phyloP scores from a whole-genome alignment of 257 asterid species.

The Euphrasia confusa region DNA sequence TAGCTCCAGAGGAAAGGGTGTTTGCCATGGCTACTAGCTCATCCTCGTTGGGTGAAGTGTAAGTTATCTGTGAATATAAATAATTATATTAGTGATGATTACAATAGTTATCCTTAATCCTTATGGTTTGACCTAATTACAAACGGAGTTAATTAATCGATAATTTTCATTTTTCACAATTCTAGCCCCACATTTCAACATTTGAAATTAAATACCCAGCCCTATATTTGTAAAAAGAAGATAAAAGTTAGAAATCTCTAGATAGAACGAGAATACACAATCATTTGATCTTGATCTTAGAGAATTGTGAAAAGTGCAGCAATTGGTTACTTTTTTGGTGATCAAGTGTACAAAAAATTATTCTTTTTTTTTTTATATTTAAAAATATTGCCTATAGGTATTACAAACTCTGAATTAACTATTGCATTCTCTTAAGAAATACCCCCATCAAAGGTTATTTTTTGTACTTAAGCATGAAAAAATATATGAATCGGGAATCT shows the following conservation, averaged over 20 bases:
- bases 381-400: background rate
- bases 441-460: background rate
- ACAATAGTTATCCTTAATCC: background rate
- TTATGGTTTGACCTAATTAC: background rate
- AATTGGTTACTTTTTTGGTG: too few species aligned
- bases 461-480: background rate
- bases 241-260: too few species aligned
- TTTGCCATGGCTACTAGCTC: conserved; percentile 97
- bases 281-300: too few species aligned
- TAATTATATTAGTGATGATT: background rate
- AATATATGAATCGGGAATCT: background rate
- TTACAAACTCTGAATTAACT: background rate
- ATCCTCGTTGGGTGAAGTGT: conserved; percentile 87
- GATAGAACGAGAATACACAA: too few species aligned
- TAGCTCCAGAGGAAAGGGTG: conserved; percentile 43
- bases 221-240: too few species aligned
- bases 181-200: too few species aligned
- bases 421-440: background rate
- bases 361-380: too few species aligned
- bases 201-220: too few species aligned
- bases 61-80: conserved; percentile 49
- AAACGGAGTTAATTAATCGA: too few species aligned
- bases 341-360: background rate
- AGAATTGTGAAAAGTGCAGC: too few species aligned
- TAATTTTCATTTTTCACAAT: too few species aligned